Evolutionary conservation across 1,139 yeast species (phyloP), one percentile per base, ranked within the genome.

Genomic region (Geotrichum klebahnii): DNA sequence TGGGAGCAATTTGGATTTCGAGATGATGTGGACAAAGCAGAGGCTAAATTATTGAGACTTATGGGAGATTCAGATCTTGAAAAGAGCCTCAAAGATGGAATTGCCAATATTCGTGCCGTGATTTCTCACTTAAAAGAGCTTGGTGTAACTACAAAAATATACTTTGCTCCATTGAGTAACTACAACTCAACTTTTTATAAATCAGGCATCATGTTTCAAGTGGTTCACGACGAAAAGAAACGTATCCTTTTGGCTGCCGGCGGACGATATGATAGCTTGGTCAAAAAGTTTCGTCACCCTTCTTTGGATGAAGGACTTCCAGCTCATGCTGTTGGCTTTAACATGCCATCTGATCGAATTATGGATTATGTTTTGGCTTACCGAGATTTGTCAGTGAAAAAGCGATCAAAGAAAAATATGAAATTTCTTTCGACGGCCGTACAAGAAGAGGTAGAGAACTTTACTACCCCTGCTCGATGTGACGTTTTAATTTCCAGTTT

Each of bases 201-300:
- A 32, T 81, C 81, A 22, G 95, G 95, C 0, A 69, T 90, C 1
- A 88, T 92, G 95, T 92, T 90, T 63, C 95, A 88, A 61, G 89
- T 85, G 0, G 78, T 88, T 0, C 78, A 80, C 59, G 84, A 84
- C 53, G 78, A 73, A 40, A 67, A 53, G 34, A 66, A 72, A 55
- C 55, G 55, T 16, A 61, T 59, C 74, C 81, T 90, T 38, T 69
- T 87, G 38, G 94, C 94, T 10, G 92, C 95, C 0, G 98, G 98
- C 42, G 98, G 98, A 1, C 72, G 98, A 46, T 92, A 88, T 61
- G 97, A 92, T 61, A 70, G 74, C 20, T 72, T 90, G 56, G 77
- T 89, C 19, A 71, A 78, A 2, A 76, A 81, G 16, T 76, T 87
- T 54, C 77, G 88, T 0, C 78, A 80, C 56, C 73, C 76, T 3